Percentiles rank a stretch among this genome's conserved stretches.
These are phyloP conservation scores for Daldinia grandis DNA, from an alignment of 495 filamentous ascomycete species.

Conservation along the genomic window DNA sequence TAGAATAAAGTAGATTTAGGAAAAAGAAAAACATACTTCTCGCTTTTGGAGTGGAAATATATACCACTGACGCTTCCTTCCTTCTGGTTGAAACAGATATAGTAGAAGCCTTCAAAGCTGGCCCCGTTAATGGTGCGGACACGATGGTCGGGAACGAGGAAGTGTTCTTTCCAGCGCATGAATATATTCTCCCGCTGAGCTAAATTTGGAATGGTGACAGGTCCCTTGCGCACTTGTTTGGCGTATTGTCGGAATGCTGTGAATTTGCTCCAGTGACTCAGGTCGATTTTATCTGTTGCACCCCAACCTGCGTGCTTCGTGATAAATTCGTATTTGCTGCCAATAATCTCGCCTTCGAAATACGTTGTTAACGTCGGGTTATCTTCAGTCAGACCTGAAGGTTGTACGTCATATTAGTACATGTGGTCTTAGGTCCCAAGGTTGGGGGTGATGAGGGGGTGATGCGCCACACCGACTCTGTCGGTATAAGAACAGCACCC, in stretches of 20 bases:
- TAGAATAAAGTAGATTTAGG: background rate
- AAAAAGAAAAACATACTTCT: conserved; percentile 71
- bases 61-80: conserved; percentile 86
- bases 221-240: conserved; percentile 71
- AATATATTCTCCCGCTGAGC: conserved; percentile 90
- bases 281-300: conserved; percentile 88
- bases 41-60: conserved; percentile 97
- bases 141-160: conserved; percentile 94
- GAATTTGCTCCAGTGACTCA: conserved; percentile 94
- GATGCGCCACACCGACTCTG: background rate
- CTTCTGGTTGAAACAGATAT: conserved; percentile 97
- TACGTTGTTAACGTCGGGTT: conserved; percentile 97
- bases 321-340: conserved; percentile 89
- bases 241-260: conserved; percentile 82
- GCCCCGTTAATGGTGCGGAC: conserved; percentile 90
- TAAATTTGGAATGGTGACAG: conserved; percentile 68
- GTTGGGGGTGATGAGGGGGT: background rate
- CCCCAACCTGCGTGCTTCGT: conserved; percentile 93
- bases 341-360: conserved; percentile 98
- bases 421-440: background rate
- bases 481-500: background rate
- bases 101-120: conserved; percentile 99
- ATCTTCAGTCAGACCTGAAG: conserved; percentile 86
- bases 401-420: conserved; percentile 25
- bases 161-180: conserved; percentile 99